Evolutionary conservation across 306 rosid species (phyloP).

Genomic region (Lupinus albus): DNA sequence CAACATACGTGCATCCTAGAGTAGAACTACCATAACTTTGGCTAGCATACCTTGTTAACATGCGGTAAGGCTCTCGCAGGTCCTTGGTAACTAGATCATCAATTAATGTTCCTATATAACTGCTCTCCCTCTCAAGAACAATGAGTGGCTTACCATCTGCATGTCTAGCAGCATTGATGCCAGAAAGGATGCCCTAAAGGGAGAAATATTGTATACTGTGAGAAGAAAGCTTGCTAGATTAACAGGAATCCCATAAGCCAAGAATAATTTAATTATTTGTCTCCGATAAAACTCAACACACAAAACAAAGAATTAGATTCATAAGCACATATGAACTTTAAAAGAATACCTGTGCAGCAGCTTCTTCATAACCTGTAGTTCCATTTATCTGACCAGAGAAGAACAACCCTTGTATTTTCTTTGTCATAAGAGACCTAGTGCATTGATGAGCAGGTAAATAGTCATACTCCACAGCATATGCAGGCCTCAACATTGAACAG

Average conservation of each 20-base stretch:
- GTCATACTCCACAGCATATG: constrained; percentile 97
- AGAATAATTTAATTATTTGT: constrained; percentile 11
- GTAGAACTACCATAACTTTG: constrained; percentile 15
- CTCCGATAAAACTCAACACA: not conserved
- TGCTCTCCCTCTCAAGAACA: constrained; percentile 96
- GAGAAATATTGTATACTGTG: constrained; percentile 31
- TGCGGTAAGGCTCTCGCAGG: constrained; percentile 52
- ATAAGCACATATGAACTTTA: constrained; percentile 36
- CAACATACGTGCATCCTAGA: constrained; percentile 31
- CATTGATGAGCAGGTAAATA: constrained; percentile 96
- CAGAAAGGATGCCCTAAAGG: constrained; percentile 82
- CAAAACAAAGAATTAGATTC: not conserved
- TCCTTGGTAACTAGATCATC: constrained; percentile 63
- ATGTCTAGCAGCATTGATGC: constrained; percentile 91
- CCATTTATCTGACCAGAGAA: constrained; percentile 99
- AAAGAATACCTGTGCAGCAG: constrained; percentile 84
- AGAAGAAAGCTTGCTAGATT: constrained; percentile 30
- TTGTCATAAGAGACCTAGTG: constrained; percentile 88
- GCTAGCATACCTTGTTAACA: constrained; percentile 50
- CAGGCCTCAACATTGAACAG: constrained; percentile 97
- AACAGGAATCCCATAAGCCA: constrained; percentile 31
- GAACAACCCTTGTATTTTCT: constrained; percentile 88
- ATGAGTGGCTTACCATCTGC: constrained; percentile 80
- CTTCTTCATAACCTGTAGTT: constrained; percentile 98
- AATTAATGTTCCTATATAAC: constrained; percentile 84